These are phyloP conservation scores for Suillus sp. DNA, from an alignment of 768 basidiomycete species.

Conservation along the genomic window DNA sequence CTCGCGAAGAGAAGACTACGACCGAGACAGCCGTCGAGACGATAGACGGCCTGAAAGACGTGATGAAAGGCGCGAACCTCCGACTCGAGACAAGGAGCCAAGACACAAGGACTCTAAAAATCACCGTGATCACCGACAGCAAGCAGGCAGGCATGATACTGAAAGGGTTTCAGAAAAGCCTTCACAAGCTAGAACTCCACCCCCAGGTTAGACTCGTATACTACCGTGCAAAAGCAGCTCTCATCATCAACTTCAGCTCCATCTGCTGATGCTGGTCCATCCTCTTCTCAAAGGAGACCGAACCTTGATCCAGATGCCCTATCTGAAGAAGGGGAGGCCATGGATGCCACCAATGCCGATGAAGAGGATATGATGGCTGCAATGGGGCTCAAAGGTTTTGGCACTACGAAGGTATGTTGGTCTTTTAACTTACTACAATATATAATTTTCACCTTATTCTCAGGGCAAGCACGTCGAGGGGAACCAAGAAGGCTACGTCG, in stretches of 20 bases:
- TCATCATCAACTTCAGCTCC: not conserved
- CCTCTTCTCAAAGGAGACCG: slow-evolving; percentile 24
- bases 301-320: slow-evolving; percentile 46
- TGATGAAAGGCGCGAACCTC: slow-evolving; percentile 35
- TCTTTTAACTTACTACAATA: not conserved
- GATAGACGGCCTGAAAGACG: slow-evolving; percentile 35
- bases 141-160: slow-evolving; percentile 14
- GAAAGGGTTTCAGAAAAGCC: not conserved
- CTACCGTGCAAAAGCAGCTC: not conserved
- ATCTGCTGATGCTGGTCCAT: slow-evolving; percentile 4
- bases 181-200: slow-evolving; percentile 7
- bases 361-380: slow-evolving; percentile 83
- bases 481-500: slow-evolving; percentile 71
- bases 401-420: slow-evolving; percentile 75
- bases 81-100: slow-evolving; percentile 30
- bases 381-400: slow-evolving; percentile 91
- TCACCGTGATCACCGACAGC: slow-evolving; percentile 27
- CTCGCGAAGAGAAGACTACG: slow-evolving; percentile 34
- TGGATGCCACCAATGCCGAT: slow-evolving; percentile 61
- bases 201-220: not conserved
- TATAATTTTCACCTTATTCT: slow-evolving; percentile 11
- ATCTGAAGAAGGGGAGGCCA: slow-evolving; percentile 51
- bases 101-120: slow-evolving; percentile 26
- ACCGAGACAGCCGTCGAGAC: slow-evolving; percentile 32
- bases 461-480: slow-evolving; percentile 82